A percentile compares a stretch with the other conserved stretches of the same genome.
Evolutionary conservation across 495 filamentous ascomycete species (phyloP).

Genomic region (Pyrenula massariospora): DNA sequence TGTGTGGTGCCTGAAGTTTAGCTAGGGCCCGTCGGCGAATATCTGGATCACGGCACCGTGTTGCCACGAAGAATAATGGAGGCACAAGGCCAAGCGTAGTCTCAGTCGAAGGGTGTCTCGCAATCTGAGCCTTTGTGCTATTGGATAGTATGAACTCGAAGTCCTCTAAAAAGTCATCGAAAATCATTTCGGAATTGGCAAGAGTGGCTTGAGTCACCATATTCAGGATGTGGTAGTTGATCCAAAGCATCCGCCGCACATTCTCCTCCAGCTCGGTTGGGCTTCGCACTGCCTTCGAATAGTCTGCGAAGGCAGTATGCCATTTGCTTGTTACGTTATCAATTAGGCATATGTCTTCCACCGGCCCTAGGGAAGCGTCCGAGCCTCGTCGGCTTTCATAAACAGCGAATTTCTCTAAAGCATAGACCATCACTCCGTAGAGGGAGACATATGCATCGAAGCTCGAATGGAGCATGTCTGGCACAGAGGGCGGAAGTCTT

Average conservation of each 20-base stretch:
- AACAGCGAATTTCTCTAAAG: neutral
- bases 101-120: constrained; percentile 1
- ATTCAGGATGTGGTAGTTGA: neutral
- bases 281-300: neutral
- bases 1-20: neutral
- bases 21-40: constrained; percentile 3
- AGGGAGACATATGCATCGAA: neutral
- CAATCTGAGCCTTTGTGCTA: neutral
- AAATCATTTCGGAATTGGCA: constrained; percentile 1
- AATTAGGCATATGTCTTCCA: neutral
- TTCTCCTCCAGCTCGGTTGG: neutral
- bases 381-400: neutral
- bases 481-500: neutral
- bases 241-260: neutral
- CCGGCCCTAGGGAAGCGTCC: neutral
- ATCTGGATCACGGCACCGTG: constrained; percentile 3
- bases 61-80: constrained; percentile 3
- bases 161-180: neutral
- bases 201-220: neutral
- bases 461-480: neutral
- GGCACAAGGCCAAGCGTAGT: constrained; percentile 1
- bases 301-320: neutral
- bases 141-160: constrained; percentile 6
- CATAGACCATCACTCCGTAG: neutral
- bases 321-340: neutral